A percentile compares a stretch with the other conserved stretches of the same genome.
These are phyloP conservation scores for Strobilomyces dryophilus DNA, from an alignment of 768 basidiomycete genomes.

Conservation along the genomic window DNA sequence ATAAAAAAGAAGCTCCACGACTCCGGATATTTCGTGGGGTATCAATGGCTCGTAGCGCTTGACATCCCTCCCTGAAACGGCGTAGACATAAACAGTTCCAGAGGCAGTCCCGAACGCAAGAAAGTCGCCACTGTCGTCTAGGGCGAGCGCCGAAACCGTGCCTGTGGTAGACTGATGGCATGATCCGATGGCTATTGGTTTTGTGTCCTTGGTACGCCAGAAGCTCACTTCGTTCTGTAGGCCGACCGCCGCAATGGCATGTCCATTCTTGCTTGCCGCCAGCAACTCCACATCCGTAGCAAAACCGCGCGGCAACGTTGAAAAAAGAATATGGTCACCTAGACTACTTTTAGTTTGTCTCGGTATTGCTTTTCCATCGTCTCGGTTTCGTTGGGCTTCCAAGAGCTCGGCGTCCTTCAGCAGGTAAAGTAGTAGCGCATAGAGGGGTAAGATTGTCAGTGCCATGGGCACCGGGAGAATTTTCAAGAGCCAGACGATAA, in stretches of 20 bases:
- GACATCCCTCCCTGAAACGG: constrained; percentile 39
- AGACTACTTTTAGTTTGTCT: constrained; percentile 27
- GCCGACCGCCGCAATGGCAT: constrained; percentile 64
- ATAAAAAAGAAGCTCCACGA: constrained; percentile 52
- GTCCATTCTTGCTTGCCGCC: constrained; percentile 65
- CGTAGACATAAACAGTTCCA: constrained; percentile 64
- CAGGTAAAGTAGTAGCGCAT: constrained; percentile 75
- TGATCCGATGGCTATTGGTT: constrained; percentile 45
- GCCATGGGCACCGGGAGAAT: constrained; percentile 85
- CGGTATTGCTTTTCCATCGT: constrained; percentile 39
- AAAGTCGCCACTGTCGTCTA: constrained; percentile 56
- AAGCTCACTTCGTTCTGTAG: constrained; percentile 73
- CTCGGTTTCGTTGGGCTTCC: constrained; percentile 73
- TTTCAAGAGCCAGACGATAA: constrained; percentile 71
- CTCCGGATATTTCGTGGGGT: constrained; percentile 42
- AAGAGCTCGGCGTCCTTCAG: constrained; percentile 89
- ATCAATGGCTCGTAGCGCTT: constrained; percentile 39
- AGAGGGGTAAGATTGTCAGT: constrained; percentile 68
- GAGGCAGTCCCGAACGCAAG: constrained; percentile 70
- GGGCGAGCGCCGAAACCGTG: constrained; percentile 55
- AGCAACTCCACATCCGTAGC: constrained; percentile 80
- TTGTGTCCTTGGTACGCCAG: constrained; percentile 50
- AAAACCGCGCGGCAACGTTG: constrained; percentile 77
- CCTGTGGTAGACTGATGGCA: constrained; percentile 41
- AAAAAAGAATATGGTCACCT: constrained; percentile 49